Conservation (phyloP, 179 eudicot species). For the Silene coronaria region DNA sequence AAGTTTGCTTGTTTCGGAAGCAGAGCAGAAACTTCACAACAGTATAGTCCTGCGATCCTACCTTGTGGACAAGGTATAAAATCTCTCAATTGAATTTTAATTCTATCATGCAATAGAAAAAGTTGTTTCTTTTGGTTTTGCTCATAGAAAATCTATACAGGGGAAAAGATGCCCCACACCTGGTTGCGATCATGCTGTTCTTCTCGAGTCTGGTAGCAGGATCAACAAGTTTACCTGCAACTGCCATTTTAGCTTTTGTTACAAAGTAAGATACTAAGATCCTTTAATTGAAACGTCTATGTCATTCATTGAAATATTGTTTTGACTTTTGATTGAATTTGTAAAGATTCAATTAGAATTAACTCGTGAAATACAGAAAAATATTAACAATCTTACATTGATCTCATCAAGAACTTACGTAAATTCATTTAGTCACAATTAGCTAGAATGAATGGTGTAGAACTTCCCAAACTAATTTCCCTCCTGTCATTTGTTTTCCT, state of each 20-base stretch:
- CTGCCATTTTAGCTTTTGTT: conserved; percentile 20
- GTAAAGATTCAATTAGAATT: background rate
- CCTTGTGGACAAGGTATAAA: background rate
- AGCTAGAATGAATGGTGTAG: background rate
- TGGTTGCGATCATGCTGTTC: conserved; percentile 9
- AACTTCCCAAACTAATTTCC: background rate
- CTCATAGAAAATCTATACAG: conserved; percentile 11
- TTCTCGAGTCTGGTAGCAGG: background rate
- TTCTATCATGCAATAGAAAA: background rate
- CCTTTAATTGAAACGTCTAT: background rate
- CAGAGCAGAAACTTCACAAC: background rate
- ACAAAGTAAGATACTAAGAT: conserved; percentile 22
- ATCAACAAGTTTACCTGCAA: conserved; percentile 14
- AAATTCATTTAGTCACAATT: background rate
- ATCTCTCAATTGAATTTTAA: background rate
- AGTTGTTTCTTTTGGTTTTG: background rate
- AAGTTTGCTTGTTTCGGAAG: conserved; percentile 6
- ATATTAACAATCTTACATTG: background rate
- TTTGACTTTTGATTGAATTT: background rate
- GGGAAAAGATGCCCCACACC: conserved; percentile 23
- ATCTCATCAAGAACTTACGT: background rate
- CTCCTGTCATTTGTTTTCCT: background rate
- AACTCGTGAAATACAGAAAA: background rate
- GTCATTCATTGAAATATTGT: background rate
- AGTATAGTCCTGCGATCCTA: conserved; percentile 9